Percentiles rank a stretch among this genome's conserved stretches.
These are phyloP conservation scores for Groenewaldozyma salmanticensis DNA, from an alignment of 805 yeast species.

Conservation along the genomic window DNA sequence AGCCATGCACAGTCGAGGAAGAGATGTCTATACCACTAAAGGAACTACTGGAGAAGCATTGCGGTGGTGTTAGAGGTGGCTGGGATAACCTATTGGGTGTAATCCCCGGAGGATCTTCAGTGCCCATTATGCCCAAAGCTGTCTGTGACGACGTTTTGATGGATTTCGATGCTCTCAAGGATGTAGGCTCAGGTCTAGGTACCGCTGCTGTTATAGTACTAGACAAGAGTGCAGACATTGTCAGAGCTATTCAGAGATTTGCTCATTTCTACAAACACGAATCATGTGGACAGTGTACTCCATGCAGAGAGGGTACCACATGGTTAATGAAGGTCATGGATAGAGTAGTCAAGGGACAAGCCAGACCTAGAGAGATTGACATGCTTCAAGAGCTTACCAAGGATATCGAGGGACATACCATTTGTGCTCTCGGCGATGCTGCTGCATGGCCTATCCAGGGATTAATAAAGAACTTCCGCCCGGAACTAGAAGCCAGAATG, in stretches of 20 bases:
- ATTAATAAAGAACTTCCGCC: constrained; percentile 73
- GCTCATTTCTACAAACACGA: constrained; percentile 82
- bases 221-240: constrained; percentile 78
- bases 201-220: constrained; percentile 90
- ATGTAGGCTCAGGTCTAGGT: constrained; percentile 80
- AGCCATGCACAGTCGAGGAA: constrained; percentile 89
- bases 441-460: constrained; percentile 95
- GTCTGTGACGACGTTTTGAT: constrained; percentile 60
- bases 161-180: constrained; percentile 84
- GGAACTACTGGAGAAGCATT: constrained; percentile 76
- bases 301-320: constrained; percentile 90
- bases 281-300: constrained; percentile 92
- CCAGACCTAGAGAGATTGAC: constrained; percentile 71
- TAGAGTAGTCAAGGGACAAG: constrained; percentile 71
- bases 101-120: constrained; percentile 86
- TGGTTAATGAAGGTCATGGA: constrained; percentile 81
- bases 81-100: constrained; percentile 87
- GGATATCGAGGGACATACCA: constrained; percentile 85
- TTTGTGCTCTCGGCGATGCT: constrained; percentile 88
- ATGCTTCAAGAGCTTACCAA: constrained; percentile 75
- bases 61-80: constrained; percentile 87
- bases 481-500: constrained; percentile 70
- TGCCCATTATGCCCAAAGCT: constrained; percentile 66
- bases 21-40: constrained; percentile 85
- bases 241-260: constrained; percentile 78